These are phyloP conservation scores for Oldenlandia corymbosa DNA, from an alignment of 257 asterid species.

Conservation along the genomic window DNA sequence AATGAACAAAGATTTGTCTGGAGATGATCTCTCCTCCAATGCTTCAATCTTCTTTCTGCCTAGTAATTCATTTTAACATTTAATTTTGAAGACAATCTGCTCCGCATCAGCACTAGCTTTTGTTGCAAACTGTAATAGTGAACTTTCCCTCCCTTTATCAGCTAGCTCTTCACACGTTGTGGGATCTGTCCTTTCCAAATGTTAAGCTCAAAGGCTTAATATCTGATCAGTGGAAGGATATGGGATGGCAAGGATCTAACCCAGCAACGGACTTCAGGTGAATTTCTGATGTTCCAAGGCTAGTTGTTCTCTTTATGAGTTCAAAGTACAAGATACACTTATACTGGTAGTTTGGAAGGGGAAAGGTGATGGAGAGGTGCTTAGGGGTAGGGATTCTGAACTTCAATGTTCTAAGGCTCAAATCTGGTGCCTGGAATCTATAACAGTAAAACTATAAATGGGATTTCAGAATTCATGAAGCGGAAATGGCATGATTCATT, in stretches of 20 bases:
- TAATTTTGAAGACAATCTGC: neutral
- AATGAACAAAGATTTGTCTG: neutral
- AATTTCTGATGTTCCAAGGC: conserved; percentile 3
- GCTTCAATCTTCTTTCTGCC: neutral
- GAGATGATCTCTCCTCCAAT: neutral
- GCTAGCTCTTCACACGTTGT: conserved; percentile 73
- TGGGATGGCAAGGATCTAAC: conserved; percentile 98
- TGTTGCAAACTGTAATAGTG: neutral
- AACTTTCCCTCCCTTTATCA: conserved; percentile 23
- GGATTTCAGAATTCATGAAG: neutral
- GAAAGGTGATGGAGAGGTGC: no score
- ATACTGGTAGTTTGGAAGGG: no score
- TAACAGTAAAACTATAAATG: no score
- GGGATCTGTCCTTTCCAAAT: conserved; percentile 73
- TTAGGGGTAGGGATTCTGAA: no score
- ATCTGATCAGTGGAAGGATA: conserved; percentile 97
- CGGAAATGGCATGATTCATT: neutral
- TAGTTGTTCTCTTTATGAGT: neutral
- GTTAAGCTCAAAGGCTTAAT: conserved; percentile 61
- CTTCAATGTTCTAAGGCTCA: no score
- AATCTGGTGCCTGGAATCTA: no score
- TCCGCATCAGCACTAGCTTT: neutral
- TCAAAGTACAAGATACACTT: neutral
- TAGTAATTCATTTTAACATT: neutral
- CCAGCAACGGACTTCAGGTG: conserved; percentile 97